phyloP scores from a whole-genome alignment of 192 early-diverging fungal species.

The Radiomyces spectabilis region DNA sequence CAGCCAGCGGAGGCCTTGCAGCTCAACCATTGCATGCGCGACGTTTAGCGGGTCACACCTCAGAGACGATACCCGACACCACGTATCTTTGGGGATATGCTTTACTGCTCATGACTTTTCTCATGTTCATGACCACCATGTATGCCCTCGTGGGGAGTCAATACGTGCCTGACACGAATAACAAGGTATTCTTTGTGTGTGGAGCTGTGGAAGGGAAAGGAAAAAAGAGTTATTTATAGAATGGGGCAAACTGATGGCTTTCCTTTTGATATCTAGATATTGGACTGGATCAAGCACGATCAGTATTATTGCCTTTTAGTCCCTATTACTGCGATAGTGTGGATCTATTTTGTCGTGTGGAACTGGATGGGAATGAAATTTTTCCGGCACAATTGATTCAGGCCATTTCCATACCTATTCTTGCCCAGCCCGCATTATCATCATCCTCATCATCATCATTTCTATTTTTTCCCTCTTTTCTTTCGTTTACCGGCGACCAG shows the following conservation, averaged over 20 bases:
- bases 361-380: slow-evolving; percentile 97
- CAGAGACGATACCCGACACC: slow-evolving; percentile 54
- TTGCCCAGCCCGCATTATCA: slow-evolving; percentile 14
- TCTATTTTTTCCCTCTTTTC: too few relatives aligned
- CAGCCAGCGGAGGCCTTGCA: background rate
- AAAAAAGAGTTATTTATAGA: too few relatives aligned
- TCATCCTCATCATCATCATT: slow-evolving; percentile 4
- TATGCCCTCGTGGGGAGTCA: slow-evolving; percentile 63
- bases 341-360: slow-evolving; percentile 70
- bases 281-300: slow-evolving; percentile 70
- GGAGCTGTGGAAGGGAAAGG: background rate
- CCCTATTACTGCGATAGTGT: slow-evolving; percentile 71
- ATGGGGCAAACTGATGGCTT: background rate
- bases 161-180: slow-evolving; percentile 62
- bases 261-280: slow-evolving; percentile 17
- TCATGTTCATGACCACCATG: slow-evolving; percentile 52
- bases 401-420: background rate
- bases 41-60: slow-evolving; percentile 45
- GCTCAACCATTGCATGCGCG: slow-evolving; percentile 27
- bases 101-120: slow-evolving; percentile 48
- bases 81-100: slow-evolving; percentile 63
- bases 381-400: slow-evolving; percentile 72
- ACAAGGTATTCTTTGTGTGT: slow-evolving; percentile 30
- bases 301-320: slow-evolving; percentile 78
- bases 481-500: too few relatives aligned